Percentiles rank a stretch among this genome's conserved stretches.
Evolutionary conservation across 257 asterid genomes (phyloP).

Genomic region (Coffea eugenioides): DNA sequence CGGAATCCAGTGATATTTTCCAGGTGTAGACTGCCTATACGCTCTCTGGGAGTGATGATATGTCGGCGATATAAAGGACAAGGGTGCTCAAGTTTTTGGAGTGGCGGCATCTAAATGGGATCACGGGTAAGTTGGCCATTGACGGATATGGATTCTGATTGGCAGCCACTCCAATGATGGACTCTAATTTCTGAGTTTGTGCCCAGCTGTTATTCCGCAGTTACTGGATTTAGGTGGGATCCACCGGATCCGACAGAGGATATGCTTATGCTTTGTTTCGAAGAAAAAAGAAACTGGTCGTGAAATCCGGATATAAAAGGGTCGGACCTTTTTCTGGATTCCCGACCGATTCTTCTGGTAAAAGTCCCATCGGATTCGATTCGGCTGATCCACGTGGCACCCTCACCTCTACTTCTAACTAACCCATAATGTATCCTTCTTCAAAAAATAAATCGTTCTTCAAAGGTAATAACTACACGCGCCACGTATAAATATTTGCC

Average conservation of each 20-base stretch:
- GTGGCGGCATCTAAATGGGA: not conserved
- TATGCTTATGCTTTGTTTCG: not conserved
- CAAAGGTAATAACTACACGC: too few relatives aligned
- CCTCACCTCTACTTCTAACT: not conserved
- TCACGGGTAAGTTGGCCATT: not conserved
- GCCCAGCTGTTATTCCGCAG: conserved; percentile 4
- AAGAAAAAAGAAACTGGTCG: not conserved
- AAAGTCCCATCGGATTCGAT: not conserved
- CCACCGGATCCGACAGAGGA: not conserved
- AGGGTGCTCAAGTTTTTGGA: not conserved
- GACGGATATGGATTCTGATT: too few relatives aligned
- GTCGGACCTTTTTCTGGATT: not conserved
- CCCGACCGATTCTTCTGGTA: not conserved
- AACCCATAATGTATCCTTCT: too few relatives aligned
- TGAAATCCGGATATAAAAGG: not conserved
- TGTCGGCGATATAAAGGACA: not conserved
- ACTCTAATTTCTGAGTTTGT: not conserved
- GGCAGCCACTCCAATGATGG: not conserved
- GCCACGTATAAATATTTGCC: too few relatives aligned
- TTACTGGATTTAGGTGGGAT: not conserved
- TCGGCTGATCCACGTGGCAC: not conserved
- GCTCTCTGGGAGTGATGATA: not conserved
- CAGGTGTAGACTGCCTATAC: too few relatives aligned
- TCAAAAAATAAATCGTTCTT: too few relatives aligned
- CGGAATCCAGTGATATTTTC: too few relatives aligned